phyloP scores from a whole-genome alignment of 2,329 filamentous ascomycete genomes.

The Alternaria metachromatica region DNA sequence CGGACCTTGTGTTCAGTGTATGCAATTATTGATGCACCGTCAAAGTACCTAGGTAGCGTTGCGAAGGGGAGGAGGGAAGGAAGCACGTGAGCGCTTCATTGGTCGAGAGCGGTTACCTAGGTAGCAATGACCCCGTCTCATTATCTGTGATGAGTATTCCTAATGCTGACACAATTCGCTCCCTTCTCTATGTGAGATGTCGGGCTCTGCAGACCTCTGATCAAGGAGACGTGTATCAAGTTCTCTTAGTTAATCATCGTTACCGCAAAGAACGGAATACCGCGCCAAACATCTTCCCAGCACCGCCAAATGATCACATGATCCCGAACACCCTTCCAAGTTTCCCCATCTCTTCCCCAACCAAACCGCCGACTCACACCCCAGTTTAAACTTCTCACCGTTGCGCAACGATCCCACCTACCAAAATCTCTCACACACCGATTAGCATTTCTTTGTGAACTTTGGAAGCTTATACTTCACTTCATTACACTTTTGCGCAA shows the following conservation, averaged over 20 bases:
- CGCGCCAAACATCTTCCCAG: neutral
- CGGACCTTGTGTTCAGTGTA: neutral
- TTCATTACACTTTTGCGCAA: neutral
- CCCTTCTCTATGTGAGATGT: neutral
- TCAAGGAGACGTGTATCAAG: rapidly evolving
- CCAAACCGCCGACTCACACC: neutral
- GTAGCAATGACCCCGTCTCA: neutral
- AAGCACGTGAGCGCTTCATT: neutral
- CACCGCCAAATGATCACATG: neutral
- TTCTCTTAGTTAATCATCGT: neutral
- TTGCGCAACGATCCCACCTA: neutral
- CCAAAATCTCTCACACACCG: neutral
- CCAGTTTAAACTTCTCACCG: neutral
- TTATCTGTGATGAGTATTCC: neutral
- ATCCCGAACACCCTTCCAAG: neutral
- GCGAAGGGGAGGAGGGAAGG: neutral
- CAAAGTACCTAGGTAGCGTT: neutral
- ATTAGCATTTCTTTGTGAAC: neutral
- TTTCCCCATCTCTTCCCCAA: neutral
- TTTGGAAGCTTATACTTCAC: neutral
- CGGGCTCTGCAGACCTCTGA: neutral
- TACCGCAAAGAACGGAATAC: neutral
- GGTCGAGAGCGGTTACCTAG: neutral
- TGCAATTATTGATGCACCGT: neutral
- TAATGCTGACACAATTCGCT: neutral